Base-by-base conservation (phyloP, 805 yeast species). In the Starmerella khaoyaiensis region DNA sequence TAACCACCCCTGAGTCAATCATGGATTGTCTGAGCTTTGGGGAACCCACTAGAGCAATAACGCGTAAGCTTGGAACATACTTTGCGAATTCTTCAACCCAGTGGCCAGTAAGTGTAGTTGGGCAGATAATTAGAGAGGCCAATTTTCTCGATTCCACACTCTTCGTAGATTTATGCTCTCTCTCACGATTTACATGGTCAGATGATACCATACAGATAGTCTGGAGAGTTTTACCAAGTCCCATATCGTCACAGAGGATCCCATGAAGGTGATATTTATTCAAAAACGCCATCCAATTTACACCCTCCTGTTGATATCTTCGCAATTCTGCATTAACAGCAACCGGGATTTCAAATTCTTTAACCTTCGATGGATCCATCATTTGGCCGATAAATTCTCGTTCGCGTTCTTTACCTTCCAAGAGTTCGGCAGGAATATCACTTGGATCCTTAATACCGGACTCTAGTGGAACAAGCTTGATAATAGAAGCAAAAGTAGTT, bases 161-260 rank as follows among this genome's bases (percentile, higher is more conserved):
- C 22, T 68, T 58, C 0, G 93, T 74, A 42, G 66, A 60, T 34
- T 57, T 49, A 56, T 66, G 80, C 46, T 76, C 78, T 48, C 79
- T 79, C 9, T 73, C 76, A 47, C 98, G 72, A 47, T 82, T 50
- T 51, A 84, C 81, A 52, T 90, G 98, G 53, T 90, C 98, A 55
- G 96, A 82, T 0, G 98, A 81, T 37, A 90, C 84, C 48, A 93
- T 87, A 61, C 98, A 90, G 53, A 90, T 86, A 0, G 98, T 86
- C 59, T 90, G 99, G 42, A 90, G 66, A 0, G 99, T 90, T 57
- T 90, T 90, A 36, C 99, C 99, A 21, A 90, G 67, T 5, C 99
- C 99, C 99, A 90, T 90, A 73, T 90, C 99, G 57, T 90, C 99
- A 72, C 98, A 90, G 33, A 90, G 65, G 52, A 90, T 87, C 37